Percentiles rank a stretch among this genome's conserved stretches.
These are phyloP conservation scores for Pholiota adiposa DNA, from an alignment of 1,284 basidiomycete genomes.

Conservation along the genomic window DNA sequence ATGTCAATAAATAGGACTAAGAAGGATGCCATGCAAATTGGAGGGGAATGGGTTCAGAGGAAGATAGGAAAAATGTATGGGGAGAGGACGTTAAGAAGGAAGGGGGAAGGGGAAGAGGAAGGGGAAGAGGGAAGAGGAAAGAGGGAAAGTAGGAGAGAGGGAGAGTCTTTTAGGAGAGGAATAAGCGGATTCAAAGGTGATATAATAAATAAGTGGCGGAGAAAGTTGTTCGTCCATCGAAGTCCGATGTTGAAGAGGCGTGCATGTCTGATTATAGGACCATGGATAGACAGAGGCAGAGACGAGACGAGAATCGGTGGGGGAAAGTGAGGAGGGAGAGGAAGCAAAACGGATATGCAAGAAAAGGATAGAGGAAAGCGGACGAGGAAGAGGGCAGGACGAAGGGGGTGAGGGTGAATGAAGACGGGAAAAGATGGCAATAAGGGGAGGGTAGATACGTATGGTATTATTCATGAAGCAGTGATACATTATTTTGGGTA, in stretches of 20 bases:
- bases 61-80: not conserved
- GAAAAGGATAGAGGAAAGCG: not conserved
- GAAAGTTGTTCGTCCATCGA: not conserved
- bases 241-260: not conserved
- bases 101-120: no score
- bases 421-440: not conserved
- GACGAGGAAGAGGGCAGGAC: not conserved
- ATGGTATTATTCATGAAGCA: slow-evolving; percentile 13
- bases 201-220: slow-evolving; percentile 7
- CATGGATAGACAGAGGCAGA: not conserved
- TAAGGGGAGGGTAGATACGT: not conserved
- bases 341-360: not conserved
- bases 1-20: not conserved
- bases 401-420: not conserved
- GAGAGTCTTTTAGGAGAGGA: no score
- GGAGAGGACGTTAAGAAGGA: not conserved
- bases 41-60: not conserved
- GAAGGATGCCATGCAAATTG: not conserved
- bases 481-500: slow-evolving; percentile 12
- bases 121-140: not conserved
- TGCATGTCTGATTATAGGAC: not conserved
- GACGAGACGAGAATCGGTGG: no score
- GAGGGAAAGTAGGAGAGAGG: not conserved
- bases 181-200: not conserved
- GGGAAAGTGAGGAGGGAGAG: not conserved